These are phyloP conservation scores for Voacanga thouarsii DNA, from an alignment of 257 asterid genomes.

Conservation along the genomic window DNA sequence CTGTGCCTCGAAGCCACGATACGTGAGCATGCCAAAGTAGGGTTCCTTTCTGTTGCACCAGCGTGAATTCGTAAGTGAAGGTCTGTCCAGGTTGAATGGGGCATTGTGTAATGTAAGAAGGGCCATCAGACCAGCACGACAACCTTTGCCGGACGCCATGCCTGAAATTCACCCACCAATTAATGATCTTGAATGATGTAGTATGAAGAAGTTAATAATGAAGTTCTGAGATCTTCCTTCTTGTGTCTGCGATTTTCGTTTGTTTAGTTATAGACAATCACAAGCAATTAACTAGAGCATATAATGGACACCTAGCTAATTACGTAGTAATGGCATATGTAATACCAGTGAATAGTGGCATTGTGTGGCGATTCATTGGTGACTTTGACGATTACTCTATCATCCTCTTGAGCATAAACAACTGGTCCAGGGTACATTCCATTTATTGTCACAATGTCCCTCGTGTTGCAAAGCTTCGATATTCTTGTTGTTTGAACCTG, in stretches of 20 bases:
- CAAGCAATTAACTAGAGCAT: not conserved
- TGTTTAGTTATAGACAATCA: too few species aligned
- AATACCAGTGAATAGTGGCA: conserved; percentile 57
- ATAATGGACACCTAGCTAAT: not conserved
- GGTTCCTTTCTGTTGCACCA: conserved; percentile 65
- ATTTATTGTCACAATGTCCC: conserved; percentile 45
- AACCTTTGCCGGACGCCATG: conserved; percentile 61
- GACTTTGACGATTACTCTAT: conserved; percentile 41
- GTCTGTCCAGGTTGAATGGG: conserved; percentile 57
- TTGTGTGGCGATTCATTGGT: conserved; percentile 48
- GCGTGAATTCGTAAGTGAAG: conserved; percentile 52
- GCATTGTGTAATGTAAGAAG: conserved; percentile 63
- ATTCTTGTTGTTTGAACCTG: conserved; percentile 53
- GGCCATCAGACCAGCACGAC: conserved; percentile 71
- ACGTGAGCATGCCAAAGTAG: conserved; percentile 69
- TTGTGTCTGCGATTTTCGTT: too few species aligned
- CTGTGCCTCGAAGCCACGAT: conserved; percentile 64
- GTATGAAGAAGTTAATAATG: not conserved
- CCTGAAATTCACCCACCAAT: conserved; percentile 31
- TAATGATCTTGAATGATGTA: not conserved
- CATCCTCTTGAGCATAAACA: conserved; percentile 61
- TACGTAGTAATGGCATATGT: not conserved
- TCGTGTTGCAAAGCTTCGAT: conserved; percentile 44
- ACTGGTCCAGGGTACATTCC: conserved; percentile 60
- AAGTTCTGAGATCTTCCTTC: not conserved